Evolutionary conservation across 306 rosid genomes (phyloP).

Genomic region (Ammopiptanthus mongolicus): DNA sequence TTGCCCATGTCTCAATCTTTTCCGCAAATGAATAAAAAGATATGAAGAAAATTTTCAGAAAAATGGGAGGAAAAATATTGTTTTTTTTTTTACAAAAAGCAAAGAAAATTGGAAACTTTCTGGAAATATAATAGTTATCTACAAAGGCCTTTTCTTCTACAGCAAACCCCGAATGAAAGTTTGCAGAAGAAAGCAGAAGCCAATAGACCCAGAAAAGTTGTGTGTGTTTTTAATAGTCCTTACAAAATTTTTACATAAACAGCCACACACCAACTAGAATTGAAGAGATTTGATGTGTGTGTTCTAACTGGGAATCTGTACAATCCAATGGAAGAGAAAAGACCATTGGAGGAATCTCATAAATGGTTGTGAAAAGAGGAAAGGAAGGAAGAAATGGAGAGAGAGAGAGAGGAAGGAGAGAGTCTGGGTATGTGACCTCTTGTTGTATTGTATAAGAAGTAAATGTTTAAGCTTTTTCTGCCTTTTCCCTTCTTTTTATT

Average conservation of each 20-base stretch:
- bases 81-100: conserved; percentile 8
- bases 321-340: conserved; percentile 77
- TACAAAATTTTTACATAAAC: conserved; percentile 32
- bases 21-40: conserved; percentile 37
- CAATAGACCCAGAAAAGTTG: conserved; percentile 67
- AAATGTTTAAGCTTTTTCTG: conserved; percentile 51
- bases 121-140: conserved; percentile 35
- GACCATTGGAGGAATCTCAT: conserved; percentile 72
- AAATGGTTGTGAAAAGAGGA: conserved; percentile 73
- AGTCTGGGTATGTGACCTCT: conserved; percentile 56
- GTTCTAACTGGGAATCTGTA: conserved; percentile 39
- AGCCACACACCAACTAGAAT: conserved; percentile 43
- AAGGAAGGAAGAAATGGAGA: conserved; percentile 55
- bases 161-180: conserved; percentile 57
- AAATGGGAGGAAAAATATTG: neutral
- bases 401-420: conserved; percentile 39
- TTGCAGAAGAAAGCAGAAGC: conserved; percentile 53
- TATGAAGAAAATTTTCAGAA: conserved; percentile 37
- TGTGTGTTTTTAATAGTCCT: conserved; percentile 35
- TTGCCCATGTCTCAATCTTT: conserved; percentile 82
- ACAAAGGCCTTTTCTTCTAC: conserved; percentile 33
- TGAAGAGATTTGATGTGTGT: conserved; percentile 55
- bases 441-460: conserved; percentile 65
- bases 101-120: conserved; percentile 4
- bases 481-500: neutral